Evolutionary conservation across 495 filamentous ascomycete genomes (phyloP).

Genomic region (Xylaria intraflava): DNA sequence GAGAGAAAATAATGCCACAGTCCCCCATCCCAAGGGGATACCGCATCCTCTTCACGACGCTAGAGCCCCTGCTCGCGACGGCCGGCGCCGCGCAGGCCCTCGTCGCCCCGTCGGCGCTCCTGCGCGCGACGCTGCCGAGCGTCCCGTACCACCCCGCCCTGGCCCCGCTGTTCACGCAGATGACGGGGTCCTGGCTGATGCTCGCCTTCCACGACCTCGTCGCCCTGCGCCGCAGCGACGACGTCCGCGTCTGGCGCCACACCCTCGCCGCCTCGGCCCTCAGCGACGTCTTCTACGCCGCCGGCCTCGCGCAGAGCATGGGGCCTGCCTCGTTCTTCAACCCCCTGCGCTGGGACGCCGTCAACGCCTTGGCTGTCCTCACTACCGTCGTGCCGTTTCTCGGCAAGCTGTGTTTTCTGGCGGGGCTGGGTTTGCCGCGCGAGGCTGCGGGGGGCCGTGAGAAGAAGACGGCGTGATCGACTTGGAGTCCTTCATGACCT

Average conservation of each 20-base stretch:
- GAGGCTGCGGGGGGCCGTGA: not conserved
- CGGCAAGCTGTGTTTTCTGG: constrained; percentile 9
- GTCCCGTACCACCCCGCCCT: constrained; percentile 3
- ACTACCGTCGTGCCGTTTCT: constrained; percentile 2
- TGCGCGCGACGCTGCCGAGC: constrained; percentile 2
- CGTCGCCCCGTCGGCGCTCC: constrained; percentile 2
- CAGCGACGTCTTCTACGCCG: constrained; percentile 10
- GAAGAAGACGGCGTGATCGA: constrained; percentile 2
- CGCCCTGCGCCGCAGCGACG: constrained; percentile 15
- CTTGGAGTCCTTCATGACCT: not conserved
- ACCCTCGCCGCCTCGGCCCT: constrained; percentile 7
- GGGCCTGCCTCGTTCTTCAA: constrained; percentile 5
- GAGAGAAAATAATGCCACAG: too few species aligned
- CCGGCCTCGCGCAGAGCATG: constrained; percentile 8
- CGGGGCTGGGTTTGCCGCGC: not conserved
- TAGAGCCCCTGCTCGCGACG: constrained; percentile 7
- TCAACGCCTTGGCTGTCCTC: not conserved
- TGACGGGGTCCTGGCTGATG: constrained; percentile 31
- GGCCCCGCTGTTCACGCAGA: constrained; percentile 5
- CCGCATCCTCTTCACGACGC: constrained; percentile 2
- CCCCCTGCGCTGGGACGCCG: constrained; percentile 4
- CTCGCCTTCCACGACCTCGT: constrained; percentile 45
- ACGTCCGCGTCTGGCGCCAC: constrained; percentile 9
- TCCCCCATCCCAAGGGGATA: constrained; percentile 5
- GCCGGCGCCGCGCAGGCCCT: constrained; percentile 5